Evolutionary conservation across 371 early-diverging fungal species (phyloP), one percentile per base, ranked within the genome.

Genomic region (Batkoa obscura): DNA sequence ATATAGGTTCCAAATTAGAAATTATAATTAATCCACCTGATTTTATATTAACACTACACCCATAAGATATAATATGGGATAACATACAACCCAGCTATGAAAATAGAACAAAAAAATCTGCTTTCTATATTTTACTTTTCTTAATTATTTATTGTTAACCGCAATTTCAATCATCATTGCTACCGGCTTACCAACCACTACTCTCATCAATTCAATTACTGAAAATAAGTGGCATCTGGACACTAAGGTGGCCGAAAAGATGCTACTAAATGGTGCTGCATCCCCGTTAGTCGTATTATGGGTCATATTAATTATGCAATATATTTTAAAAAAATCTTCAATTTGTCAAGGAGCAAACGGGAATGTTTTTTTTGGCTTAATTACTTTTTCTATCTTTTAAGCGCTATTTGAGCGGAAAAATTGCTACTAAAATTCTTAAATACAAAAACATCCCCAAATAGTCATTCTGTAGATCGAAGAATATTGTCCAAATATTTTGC

Each of bases 31-130:
- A 2, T 1, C 37, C 31, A 15, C 59, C 59, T 12, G 33, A 43
- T 15, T 12, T 59, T n/a, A 15, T 13, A 23, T 36, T 59, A 34
- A 55, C 59, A 3, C 59, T 55, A 23, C 43, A n/a, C n/a, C n/a
- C n/a, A n/a, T n/a, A n/a, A n/a, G n/a, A n/a, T n/a, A n/a, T n/a
- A n/a, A n/a, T n/a, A n/a, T n/a, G n/a, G n/a, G n/a, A n/a, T n/a
- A n/a, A n/a, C n/a, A n/a, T n/a, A n/a, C n/a, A n/a, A 33, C 30
- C 55, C 59, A 41, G 13, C 3, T 55, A 59, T 41, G 30, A 55
- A 31, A 34, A 42, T 6, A 8, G 35, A 32, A 6, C 35, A 2
- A 8, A 39, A 15, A 35, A 31, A 5, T 36, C 35, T 13, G 15
- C 39, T 32, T 13, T 8, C n/a, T 35, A n/a, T 9, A 17, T 17